Percentiles rank a stretch among this genome's conserved stretches.
Evolutionary conservation across 768 basidiomycete genomes (phyloP).

Genomic region (Mycena leptocephala): DNA sequence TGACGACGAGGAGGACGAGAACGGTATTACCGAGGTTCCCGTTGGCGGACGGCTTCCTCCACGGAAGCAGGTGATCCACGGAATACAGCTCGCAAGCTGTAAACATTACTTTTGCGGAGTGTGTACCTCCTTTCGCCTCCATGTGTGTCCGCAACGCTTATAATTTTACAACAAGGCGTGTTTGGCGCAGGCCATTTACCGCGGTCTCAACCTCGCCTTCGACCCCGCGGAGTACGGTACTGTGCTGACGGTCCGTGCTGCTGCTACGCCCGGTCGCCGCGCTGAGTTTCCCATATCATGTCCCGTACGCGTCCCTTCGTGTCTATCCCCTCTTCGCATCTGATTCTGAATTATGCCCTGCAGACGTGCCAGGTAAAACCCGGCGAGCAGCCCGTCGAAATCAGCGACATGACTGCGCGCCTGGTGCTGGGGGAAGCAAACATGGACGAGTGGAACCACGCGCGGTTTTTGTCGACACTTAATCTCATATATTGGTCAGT

Average conservation of each 20-base stretch:
- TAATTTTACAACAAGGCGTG: no score
- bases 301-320: slow-evolving; percentile 28
- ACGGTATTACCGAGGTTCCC: slow-evolving; percentile 20
- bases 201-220: slow-evolving; percentile 36
- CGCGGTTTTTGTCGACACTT: slow-evolving; percentile 36
- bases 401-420: slow-evolving; percentile 35
- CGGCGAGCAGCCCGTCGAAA: slow-evolving; percentile 33
- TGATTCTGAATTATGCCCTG: background rate
- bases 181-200: slow-evolving; percentile 38
- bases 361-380: slow-evolving; percentile 36
- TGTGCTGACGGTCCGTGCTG: background rate
- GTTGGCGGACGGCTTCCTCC: slow-evolving; percentile 3
- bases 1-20: slow-evolving; percentile 30
- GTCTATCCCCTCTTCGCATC: background rate
- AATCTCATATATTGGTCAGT: slow-evolving; percentile 40
- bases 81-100: slow-evolving; percentile 40
- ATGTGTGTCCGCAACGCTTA: no score
- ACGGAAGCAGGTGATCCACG: slow-evolving; percentile 25
- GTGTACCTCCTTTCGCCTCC: background rate
- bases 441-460: slow-evolving; percentile 41
- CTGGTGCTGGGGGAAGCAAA: slow-evolving; percentile 39
- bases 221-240: slow-evolving; percentile 37
- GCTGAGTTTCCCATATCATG: slow-evolving; percentile 39
- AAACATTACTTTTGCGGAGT: slow-evolving; percentile 42
- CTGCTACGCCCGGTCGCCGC: slow-evolving; percentile 22